A percentile compares a stretch with the other conserved stretches of the same genome.
phyloP scores from a whole-genome alignment of 305 asterid species.

The Ilex paraguariensis region DNA sequence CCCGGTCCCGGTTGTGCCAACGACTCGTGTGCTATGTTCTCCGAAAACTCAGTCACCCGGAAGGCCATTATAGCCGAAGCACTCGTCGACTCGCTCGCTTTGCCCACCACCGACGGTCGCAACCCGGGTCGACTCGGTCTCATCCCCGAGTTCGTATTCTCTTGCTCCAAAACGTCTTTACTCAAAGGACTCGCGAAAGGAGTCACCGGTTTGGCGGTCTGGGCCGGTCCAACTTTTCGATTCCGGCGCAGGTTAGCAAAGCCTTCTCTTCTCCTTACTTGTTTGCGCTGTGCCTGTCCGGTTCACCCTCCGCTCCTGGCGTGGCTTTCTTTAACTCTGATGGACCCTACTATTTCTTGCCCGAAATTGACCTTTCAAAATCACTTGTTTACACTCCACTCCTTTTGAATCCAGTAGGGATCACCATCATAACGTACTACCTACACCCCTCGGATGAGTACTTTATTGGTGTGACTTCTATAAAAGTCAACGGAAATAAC shows the following conservation, averaged over 20 bases:
- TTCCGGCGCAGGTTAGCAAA: conserved; percentile 42
- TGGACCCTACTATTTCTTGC: conserved; percentile 49
- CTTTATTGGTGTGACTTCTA: conserved; percentile 30
- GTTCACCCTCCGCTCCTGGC: conserved; percentile 58
- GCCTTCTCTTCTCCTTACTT: conserved; percentile 15
- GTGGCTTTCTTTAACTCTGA: conserved; percentile 45
- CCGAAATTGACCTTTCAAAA: conserved; percentile 45
- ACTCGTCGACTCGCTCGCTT: conserved; percentile 28
- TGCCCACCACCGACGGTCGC: conserved; percentile 49
- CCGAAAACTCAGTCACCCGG: conserved; percentile 11
- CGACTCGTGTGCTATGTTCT: conserved; percentile 22
- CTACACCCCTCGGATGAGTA: conserved; percentile 25
- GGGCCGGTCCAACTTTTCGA: conserved; percentile 42
- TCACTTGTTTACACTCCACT: conserved; percentile 46
- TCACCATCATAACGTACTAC: conserved; percentile 3
- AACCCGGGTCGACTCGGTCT: conserved; percentile 44
- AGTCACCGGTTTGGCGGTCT: conserved; percentile 35
- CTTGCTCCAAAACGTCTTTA: conserved; percentile 28
- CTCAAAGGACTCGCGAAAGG: conserved; percentile 26
- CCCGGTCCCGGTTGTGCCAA: conserved; percentile 19
- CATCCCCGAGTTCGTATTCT: conserved; percentile 33
- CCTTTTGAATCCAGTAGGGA: conserved; percentile 11
- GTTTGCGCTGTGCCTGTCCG: conserved; percentile 53
- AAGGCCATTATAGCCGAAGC: conserved; percentile 20
- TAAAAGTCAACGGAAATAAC: conserved; percentile 40